Evolutionary conservation across 257 asterid species (phyloP), one percentile per base, ranked within the genome.

Genomic region (Solanum sejunctum): DNA sequence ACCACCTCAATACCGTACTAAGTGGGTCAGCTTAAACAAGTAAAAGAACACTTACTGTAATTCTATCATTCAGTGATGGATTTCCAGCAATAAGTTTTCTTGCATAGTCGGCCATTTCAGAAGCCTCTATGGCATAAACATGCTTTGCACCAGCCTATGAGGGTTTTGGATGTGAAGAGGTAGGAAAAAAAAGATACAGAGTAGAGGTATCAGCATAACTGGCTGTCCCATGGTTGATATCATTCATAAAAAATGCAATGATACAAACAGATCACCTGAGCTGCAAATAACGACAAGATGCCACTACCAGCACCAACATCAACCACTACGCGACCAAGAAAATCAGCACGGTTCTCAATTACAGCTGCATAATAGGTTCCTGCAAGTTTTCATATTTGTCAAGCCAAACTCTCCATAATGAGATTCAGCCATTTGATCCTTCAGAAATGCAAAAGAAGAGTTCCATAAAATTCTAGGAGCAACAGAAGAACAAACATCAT

Each of bases 241-340:
- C 18, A 67, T 84, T 63, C 55, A 28, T 60, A 41, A 43, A 83
- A 84, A 72, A 85, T 60, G 85, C 69, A 73, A 64, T 77, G 45
- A 54, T 86, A 85, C 41, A 75, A 69, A 45, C 64, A 83, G 69
- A 58, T 75, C 23, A 97, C 99, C 99, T 97, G 99, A 82, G 99
- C 99, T 85, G 99, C 99, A 91, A 97, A 97, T 85, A 97, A 91
- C 84, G 99, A 95, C 90, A 97, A 92, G 86, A 97, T 97, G 91
- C 99, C 99, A 91, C 98, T 97, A 83, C 99, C 99, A 91, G 99
- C 99, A 83, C 99, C 99, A 86, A 97, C 99, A 90, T 97, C 99
- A 88, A 97, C 99, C 77, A 97, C 99, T 69, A 97, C 89, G 32
- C 98, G 93, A 82, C 89, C 98, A 45, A 61, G 41, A 86, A 97